Evolutionary conservation across 306 rosid species (phyloP), one percentile per base, ranked within the genome.

Genomic region (Ammopiptanthus mongolicus): DNA sequence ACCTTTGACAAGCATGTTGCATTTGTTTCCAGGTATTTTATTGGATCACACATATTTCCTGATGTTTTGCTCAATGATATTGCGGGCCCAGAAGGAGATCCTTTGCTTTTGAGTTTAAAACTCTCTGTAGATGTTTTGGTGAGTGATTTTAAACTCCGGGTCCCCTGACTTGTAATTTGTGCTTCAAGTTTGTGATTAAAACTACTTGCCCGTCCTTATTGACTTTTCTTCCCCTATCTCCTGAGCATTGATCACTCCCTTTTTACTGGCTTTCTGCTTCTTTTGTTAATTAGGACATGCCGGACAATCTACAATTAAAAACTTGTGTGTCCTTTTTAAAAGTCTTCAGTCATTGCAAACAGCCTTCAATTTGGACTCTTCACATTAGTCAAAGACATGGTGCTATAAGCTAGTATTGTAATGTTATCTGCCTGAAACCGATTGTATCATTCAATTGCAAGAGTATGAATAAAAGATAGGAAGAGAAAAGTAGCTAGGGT

Each of bases 111-210:
- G 83, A 91, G 98, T 91, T 86, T 95, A 87, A 95, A 95, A 76
- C 98, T 95, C 42, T 69, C 97, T 53, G 90, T 91, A 56, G 97
- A 95, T 85, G 97, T 95, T 80, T 80, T 95, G 97, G 98, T 95
- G 82, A 87, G 97, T 84, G 62, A 69, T 67, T 53, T 51, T 80
- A 37, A 85, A 42, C 55, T 69, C 71, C 17, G 37, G 50, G 28
- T 21, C 69, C 47, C 22, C 71, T 65, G 55, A 56, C 39, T 65
- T 71, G 37, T 29, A 7, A 39, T 69, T 58, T 52, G 5, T 60
- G 57, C 50, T 66, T 34, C 59, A 31, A 53, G 55, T 78, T 46
- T 10, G 33, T 28, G 7, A 31, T 71, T 44, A 61, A 67, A 76
- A 65, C 60, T 82, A 42, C 13, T 5, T 19, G 18, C 29, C 31